Conservation (phyloP, 768 basidiomycete genomes). For the Bullera alba region DNA sequence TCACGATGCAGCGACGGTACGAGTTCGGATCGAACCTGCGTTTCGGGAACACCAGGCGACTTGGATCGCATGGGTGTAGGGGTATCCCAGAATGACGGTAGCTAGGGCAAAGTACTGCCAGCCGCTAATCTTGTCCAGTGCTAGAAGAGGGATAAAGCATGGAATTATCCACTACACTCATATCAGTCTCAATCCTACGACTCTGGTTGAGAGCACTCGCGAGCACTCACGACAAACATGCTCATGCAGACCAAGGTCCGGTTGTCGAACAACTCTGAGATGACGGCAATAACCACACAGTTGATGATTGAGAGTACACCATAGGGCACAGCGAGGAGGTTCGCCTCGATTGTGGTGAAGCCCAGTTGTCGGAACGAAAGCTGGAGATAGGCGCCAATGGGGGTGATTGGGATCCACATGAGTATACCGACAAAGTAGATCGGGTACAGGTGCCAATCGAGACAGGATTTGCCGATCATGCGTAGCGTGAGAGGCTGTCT, state of each 20-base stretch:
- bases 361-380: constrained; percentile 36
- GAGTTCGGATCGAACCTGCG: constrained; percentile 38
- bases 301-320: constrained; percentile 38
- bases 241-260: constrained; percentile 22
- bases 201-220: too few species aligned
- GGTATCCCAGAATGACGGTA: constrained; percentile 39
- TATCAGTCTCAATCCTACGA: too few species aligned
- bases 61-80: constrained; percentile 43
- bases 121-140: constrained; percentile 8
- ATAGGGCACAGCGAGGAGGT: constrained; percentile 42
- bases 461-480: constrained; percentile 28
- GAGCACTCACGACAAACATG: constrained; percentile 20
- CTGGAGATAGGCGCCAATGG: constrained; percentile 36
- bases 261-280: constrained; percentile 19
- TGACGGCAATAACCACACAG: constrained; percentile 11
- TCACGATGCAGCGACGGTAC: constrained; percentile 42
- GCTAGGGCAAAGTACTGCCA: constrained; percentile 43
- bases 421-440: constrained; percentile 42
- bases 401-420: constrained; percentile 38
- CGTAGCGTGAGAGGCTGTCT: constrained; percentile 36
- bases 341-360: constrained; percentile 41
- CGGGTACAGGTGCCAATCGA: constrained; percentile 42
- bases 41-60: constrained; percentile 43
- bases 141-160: constrained; percentile 34
- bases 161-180: constrained; percentile 39